Conservation (phyloP, 2,329 filamentous ascomycete genomes). For the Aspergillus japonicus region DNA sequence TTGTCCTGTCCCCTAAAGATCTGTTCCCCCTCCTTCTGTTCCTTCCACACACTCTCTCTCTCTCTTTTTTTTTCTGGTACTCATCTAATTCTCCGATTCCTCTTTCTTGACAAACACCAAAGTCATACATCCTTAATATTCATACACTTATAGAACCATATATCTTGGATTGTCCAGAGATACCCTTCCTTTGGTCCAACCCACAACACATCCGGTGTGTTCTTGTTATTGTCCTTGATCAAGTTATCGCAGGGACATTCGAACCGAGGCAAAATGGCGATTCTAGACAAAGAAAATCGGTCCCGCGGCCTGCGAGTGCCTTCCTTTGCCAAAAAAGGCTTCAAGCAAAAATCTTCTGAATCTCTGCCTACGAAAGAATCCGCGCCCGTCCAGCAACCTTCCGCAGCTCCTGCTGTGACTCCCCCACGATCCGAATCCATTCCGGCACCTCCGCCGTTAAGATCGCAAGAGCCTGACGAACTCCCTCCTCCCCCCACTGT, state of each 20-base stretch:
- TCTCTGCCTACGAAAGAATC: slow-evolving; percentile 23
- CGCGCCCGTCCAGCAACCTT: slow-evolving; percentile 11
- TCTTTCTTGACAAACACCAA: neutral
- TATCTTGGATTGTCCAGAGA: too few species aligned
- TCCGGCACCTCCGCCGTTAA: slow-evolving; percentile 1
- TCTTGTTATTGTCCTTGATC: neutral
- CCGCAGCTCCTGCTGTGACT: slow-evolving; percentile 6
- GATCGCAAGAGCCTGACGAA: neutral
- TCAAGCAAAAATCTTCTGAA: slow-evolving; percentile 28
- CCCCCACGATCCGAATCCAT: slow-evolving; percentile 12
- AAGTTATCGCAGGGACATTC: neutral
- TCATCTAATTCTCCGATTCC: neutral
- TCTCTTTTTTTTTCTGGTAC: neutral
- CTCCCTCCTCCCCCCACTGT: slow-evolving; percentile 7
- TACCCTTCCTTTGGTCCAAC: neutral
- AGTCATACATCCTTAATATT: neutral
- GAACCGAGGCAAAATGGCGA: slow-evolving; percentile 27
- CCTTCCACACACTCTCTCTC: neutral
- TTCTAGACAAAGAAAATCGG: slow-evolving; percentile 37
- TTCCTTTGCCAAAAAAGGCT: slow-evolving; percentile 32
- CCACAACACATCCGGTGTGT: neutral
- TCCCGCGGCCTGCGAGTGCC: slow-evolving; percentile 35
- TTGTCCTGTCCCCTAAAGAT: neutral
- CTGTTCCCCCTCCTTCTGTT: neutral
- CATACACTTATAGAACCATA: too few species aligned